Percentiles rank a stretch among this genome's conserved stretches.
Evolutionary conservation across 805 yeast species (phyloP).

Genomic region (Scheffersomyces ergatensis): DNA sequence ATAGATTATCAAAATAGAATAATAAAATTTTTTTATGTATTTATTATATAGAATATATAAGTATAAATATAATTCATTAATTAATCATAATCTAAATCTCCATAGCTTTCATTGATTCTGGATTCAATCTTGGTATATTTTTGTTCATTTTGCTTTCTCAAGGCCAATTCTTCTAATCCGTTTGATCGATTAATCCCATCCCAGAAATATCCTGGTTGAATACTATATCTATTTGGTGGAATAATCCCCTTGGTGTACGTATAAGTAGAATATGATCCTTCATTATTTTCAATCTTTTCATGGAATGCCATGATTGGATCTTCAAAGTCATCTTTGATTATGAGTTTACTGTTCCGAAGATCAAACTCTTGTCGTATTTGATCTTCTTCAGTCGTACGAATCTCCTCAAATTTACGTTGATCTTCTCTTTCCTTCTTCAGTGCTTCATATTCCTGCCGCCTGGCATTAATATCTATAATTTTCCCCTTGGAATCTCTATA

Average conservation of each 20-base stretch:
- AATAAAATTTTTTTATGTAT: background rate
- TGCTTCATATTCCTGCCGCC: constrained; percentile 19
- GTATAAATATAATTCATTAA: background rate
- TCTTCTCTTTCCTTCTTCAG: constrained; percentile 14
- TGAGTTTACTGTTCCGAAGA: constrained; percentile 19
- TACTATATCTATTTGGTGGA: constrained; percentile 71
- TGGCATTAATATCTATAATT: constrained; percentile 39
- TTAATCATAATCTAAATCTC: constrained; percentile 2
- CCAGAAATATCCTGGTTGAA: constrained; percentile 83
- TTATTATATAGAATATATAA: background rate
- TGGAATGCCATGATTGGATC: constrained; percentile 63
- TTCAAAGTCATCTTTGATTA: constrained; percentile 41
- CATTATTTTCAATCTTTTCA: constrained; percentile 10
- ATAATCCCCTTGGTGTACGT: constrained; percentile 48
- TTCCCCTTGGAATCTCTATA: constrained; percentile 65
- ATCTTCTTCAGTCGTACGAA: constrained; percentile 36
- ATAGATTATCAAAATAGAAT: constrained; percentile 7
- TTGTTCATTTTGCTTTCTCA: constrained; percentile 35
- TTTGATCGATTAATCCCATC: constrained; percentile 82
- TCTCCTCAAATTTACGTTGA: constrained; percentile 18
- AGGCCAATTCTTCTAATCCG: constrained; percentile 74
- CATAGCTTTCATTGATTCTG: constrained; percentile 12
- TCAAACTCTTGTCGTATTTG: constrained; percentile 23
- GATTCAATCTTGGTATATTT: constrained; percentile 26
- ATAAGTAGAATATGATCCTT: constrained; percentile 9